Base-by-base conservation (phyloP, 1,139 yeast genomes). In the Magnusiomyces ingens region DNA sequence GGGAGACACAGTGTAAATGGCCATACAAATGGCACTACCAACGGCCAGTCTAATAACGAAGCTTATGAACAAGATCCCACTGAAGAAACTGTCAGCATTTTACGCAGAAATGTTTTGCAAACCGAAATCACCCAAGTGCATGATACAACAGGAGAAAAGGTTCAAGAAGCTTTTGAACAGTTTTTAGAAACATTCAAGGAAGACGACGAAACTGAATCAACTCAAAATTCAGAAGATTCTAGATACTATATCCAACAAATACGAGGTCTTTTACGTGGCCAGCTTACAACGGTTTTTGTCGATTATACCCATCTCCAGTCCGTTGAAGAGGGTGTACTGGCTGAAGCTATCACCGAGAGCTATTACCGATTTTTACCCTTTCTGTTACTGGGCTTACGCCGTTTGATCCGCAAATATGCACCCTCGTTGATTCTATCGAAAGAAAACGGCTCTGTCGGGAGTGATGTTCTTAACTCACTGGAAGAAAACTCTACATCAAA, bases 91-190 rank as follows among this genome's bases (percentile, higher is more conserved):
- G 38, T 51, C 22, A 51, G 42, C 18, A 32, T 49, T 15, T 53
- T 52, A 41, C 53, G 58, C 12, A 32, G 58, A 38, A 37, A 50
- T 8, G 48, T 55, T 12, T 49, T 55, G 22, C 54, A 49, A 21
- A 37, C 60, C 12, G 62, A 60, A 4, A 89, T 91, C 51, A 91
- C 95, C 40, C 88, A 86, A 67, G 96, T 93, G 35, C 81, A 81
- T 19, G 99, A 93, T 73, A 81, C 84, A 45, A 90, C 96, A 4
- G 97, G 96, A 57, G 97, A 91, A 66, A 88, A 89, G 62, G 97
- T 93, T 15, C 79, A 94, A 52, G 96, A 90, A 67, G 83, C 94
- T 32, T 93, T 93, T 67, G 96, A 90, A 67, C 81, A 79, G 60
- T 93, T 93, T 66, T 71, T 93, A 58, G 88, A 85, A 66, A 85